Evolutionary conservation across 2,329 filamentous ascomycete species (phyloP).

Genomic region (Chaetothyriales sp.): DNA sequence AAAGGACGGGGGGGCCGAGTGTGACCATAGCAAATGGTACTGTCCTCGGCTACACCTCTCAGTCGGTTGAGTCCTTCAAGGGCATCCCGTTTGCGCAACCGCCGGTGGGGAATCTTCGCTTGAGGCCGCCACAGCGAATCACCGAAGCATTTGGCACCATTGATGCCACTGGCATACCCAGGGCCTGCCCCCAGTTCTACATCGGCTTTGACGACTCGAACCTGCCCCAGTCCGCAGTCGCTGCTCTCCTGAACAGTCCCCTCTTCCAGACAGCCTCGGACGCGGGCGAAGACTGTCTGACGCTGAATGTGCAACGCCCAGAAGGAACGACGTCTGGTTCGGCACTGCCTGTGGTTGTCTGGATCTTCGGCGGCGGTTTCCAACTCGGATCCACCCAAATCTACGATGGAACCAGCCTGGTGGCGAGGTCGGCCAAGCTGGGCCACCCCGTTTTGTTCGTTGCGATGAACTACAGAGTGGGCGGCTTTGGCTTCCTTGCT

Average conservation of each 20-base stretch:
- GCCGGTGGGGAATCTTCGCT: background rate
- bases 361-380: slow-evolving; percentile 28
- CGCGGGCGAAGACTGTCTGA: slow-evolving; percentile 30
- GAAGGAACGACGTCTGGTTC: slow-evolving; percentile 25
- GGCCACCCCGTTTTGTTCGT: slow-evolving; percentile 37
- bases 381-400: slow-evolving; percentile 20
- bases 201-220: background rate
- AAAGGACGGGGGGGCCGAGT: background rate
- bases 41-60: background rate
- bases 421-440: slow-evolving; percentile 30
- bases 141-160: background rate
- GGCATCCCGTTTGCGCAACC: slow-evolving; percentile 20
- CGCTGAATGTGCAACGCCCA: slow-evolving; percentile 39
- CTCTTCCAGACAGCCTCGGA: background rate
- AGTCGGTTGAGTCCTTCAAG: slow-evolving; percentile 9
- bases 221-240: background rate
- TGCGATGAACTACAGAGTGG: slow-evolving; percentile 27
- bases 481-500: slow-evolving; percentile 34
- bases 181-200: background rate
- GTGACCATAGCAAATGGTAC: background rate
- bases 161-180: background rate
- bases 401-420: slow-evolving; percentile 26
- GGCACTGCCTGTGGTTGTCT: slow-evolving; percentile 31
- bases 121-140: background rate
- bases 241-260: background rate